Evolutionary conservation across 208 protist species (phyloP).

Genomic region (Crithidia bombi): DNA sequence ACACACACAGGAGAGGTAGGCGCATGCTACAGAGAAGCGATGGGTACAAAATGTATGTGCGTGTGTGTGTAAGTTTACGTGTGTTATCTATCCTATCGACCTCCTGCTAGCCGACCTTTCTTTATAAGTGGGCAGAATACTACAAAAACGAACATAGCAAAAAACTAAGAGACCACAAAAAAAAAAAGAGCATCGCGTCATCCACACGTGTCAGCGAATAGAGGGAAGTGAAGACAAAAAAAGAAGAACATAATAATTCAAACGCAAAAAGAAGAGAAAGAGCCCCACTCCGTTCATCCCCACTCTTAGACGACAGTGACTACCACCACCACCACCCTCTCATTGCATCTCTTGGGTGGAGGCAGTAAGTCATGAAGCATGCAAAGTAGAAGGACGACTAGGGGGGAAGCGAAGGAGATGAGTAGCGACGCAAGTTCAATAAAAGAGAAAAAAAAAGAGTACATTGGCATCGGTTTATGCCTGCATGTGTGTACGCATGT

Average conservation of each 20-base stretch:
- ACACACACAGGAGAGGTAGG: too few species aligned
- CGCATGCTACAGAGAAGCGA: too few species aligned
- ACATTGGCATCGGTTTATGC: background rate
- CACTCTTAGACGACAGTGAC: too few species aligned
- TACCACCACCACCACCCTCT: too few species aligned
- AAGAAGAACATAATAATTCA: background rate
- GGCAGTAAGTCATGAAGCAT: background rate
- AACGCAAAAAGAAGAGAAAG: constrained; percentile 4
- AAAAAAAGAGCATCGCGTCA: background rate
- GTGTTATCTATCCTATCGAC: background rate
- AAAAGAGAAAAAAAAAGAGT: background rate
- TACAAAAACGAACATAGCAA: background rate
- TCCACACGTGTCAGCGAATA: constrained; percentile 9
- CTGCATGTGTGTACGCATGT: background rate
- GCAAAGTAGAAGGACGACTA: background rate
- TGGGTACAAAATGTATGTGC: too few species aligned
- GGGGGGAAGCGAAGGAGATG: background rate
- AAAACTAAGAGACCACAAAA: background rate
- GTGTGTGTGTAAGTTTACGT: background rate
- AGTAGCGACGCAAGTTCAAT: background rate
- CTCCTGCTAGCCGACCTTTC: background rate
- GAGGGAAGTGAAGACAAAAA: background rate
- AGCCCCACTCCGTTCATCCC: background rate
- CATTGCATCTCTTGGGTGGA: background rate
- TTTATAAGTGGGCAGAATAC: background rate